phyloP scores from a whole-genome alignment of 2,329 filamentous ascomycete species.

The Chrysoporthe deuterocubensis region DNA sequence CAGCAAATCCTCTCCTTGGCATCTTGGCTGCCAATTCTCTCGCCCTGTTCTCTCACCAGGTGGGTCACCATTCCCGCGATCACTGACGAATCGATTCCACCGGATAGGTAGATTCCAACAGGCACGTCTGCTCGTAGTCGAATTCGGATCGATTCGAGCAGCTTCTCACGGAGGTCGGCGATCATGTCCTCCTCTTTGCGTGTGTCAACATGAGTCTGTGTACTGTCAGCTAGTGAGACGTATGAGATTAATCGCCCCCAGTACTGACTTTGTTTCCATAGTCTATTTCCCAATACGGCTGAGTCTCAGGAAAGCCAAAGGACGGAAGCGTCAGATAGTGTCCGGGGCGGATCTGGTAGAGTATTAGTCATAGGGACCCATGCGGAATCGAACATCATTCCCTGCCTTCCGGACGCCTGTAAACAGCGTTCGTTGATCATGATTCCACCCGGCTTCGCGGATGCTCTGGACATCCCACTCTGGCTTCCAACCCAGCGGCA shows the following conservation, averaged over 20 bases:
- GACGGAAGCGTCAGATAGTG: constrained; percentile 45
- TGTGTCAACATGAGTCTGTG: constrained; percentile 39
- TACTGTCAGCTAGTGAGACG: background rate
- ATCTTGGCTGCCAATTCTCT: constrained; percentile 49
- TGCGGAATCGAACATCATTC: background rate
- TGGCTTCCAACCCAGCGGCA: constrained; percentile 53
- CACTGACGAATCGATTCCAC: constrained; percentile 61
- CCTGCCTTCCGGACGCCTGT: constrained; percentile 47
- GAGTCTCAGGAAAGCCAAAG: constrained; percentile 43
- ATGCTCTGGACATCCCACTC: constrained; percentile 57
- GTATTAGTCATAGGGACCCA: too few relatives aligned
- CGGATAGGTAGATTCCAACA: constrained; percentile 59
- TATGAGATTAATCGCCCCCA: background rate
- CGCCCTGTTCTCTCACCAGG: constrained; percentile 51
- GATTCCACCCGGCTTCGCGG: constrained; percentile 46
- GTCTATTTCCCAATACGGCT: constrained; percentile 57
- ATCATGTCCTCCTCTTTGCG: constrained; percentile 56
- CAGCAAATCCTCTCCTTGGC: constrained; percentile 36
- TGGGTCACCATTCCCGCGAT: constrained; percentile 60
- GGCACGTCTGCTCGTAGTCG: constrained; percentile 61
- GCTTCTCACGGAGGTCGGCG: constrained; percentile 49
- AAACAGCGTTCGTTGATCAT: constrained; percentile 53
- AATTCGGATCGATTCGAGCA: constrained; percentile 56
- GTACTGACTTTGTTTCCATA: constrained; percentile 54
- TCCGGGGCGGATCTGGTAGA: constrained; percentile 43